Evolutionary conservation across 139 green algal species (phyloP).

Genomic region (Chloropicon primus): DNA sequence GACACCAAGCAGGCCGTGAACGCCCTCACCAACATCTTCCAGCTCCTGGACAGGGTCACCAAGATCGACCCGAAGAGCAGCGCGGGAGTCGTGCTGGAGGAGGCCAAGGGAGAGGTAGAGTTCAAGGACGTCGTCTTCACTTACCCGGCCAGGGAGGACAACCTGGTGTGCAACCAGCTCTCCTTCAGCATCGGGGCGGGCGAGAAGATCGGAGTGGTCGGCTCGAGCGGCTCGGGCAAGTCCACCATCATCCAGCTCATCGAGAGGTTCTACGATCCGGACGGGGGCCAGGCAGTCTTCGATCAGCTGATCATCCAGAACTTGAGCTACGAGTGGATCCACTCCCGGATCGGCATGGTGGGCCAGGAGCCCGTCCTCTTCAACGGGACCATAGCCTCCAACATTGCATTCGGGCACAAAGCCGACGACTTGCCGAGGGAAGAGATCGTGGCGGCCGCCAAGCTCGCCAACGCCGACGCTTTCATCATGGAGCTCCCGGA

Average conservation of each 20-base stretch:
- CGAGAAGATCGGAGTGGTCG: conserved; percentile 53
- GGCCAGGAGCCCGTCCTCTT: conserved; percentile 1
- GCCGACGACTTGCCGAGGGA: not conserved
- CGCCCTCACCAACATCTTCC: not conserved
- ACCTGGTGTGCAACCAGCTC: not conserved
- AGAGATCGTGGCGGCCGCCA: not conserved
- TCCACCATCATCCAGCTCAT: conserved; percentile 78
- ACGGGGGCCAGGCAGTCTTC: not conserved
- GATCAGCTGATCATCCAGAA: not conserved
- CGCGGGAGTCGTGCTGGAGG: not conserved
- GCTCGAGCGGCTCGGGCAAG: conserved; percentile 69
- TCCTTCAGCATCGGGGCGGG: not conserved
- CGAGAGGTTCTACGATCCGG: conserved; percentile 76
- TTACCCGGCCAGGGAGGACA: not conserved
- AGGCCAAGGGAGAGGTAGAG: not conserved
- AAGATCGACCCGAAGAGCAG: not conserved
- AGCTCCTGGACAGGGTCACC: not conserved
- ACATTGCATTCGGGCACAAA: not conserved
- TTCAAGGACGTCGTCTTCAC: not conserved
- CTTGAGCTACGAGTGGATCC: not conserved
- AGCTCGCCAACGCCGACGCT: not conserved
- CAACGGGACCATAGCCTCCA: not conserved
- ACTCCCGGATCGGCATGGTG: conserved; percentile 1
- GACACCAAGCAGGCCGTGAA: not conserved
- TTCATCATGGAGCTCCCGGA: not conserved